Base-by-base conservation (phyloP, 2,329 filamentous ascomycete species). In the Chrysoporthe puriensis region DNA sequence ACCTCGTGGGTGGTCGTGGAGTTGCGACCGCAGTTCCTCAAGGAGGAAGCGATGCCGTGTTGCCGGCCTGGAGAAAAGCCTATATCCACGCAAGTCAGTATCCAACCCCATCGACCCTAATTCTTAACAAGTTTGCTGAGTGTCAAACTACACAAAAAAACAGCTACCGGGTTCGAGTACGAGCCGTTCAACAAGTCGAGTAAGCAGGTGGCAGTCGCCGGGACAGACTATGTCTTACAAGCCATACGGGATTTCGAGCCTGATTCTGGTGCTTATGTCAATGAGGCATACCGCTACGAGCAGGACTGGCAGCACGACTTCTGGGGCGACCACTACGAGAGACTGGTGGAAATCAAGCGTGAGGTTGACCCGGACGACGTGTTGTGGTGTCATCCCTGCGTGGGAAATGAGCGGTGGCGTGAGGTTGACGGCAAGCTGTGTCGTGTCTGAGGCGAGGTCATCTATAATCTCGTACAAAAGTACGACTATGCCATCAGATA, bases 341-440 rank as follows among this genome's bases (percentile, higher is more conserved):
- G 75, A 3, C 71, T 82, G 62, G 73, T 77, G 32, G 56, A 68
- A 34, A 77, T 81, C 63, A 82, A 82, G 71, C 69, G 72, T 26
- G 66, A 70, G 0, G 71, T 79, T 16, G 79, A 82, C 67, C 79
- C 79, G 0, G 72, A 72, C 2, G 78, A 80, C 71, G 74, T 82
- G 11, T 77, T 82, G 64, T 79, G 78, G 71, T 80, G 78, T 72
- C 74, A 75, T 52, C 74, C 77, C 18, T 80, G 79, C 66, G 78
- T 80, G 7, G 78, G 78, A 5, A 76, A 72, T 63, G 75, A 77
- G 64, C 48, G 72, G 14, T 77, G 76, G 73, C n/a, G 65, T 32
- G 69, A 73, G 66, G 66, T 71, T 2, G 70, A 48, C 4, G 61
- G 62, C 26, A 46, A 54, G 57, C 66, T 73, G 26, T 73, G 71